Evolutionary conservation across 257 asterid genomes (phyloP).

Genomic region (Striga asiatica): DNA sequence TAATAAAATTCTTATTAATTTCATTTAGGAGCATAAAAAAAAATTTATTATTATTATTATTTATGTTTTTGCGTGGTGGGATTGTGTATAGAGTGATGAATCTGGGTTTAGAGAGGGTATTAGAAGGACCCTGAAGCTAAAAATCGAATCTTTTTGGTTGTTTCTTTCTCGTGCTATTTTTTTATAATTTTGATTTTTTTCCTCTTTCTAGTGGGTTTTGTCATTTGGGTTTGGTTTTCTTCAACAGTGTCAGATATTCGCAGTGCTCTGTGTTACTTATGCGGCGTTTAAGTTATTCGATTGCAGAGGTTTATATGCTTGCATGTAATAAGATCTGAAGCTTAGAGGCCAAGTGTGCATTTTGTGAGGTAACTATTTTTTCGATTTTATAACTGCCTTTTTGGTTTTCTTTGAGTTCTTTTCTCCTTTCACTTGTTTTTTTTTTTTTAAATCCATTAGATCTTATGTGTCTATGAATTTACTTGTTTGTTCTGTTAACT

Average conservation of each 20-base stretch:
- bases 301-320: slow-evolving; percentile 13
- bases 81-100: slow-evolving; percentile 11
- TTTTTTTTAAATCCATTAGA: background rate
- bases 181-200: background rate
- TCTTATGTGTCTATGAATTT: background rate
- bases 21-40: slow-evolving; percentile 5
- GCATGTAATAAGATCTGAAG: slow-evolving; percentile 66
- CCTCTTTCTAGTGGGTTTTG: slow-evolving; percentile 7
- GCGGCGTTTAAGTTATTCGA: slow-evolving; percentile 28
- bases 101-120: background rate
- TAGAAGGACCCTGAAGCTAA: background rate
- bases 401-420: slow-evolving; percentile 7
- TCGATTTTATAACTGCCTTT: slow-evolving; percentile 1
- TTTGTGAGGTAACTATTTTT: slow-evolving; percentile 26
- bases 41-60: too few relatives aligned
- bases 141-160: too few relatives aligned
- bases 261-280: slow-evolving; percentile 39
- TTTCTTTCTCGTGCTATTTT: too few relatives aligned
- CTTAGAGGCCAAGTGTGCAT: slow-evolving; percentile 19
- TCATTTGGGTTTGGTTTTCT: too few relatives aligned
- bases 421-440: background rate
- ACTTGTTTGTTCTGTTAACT: background rate
- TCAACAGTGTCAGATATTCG: too few relatives aligned
- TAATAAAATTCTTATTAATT: slow-evolving; percentile 11
- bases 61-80: background rate